Percentiles rank a stretch among this genome's conserved stretches.
phyloP scores from a whole-genome alignment of 2,329 filamentous ascomycete species.

The Rutstroemia sp. region DNA sequence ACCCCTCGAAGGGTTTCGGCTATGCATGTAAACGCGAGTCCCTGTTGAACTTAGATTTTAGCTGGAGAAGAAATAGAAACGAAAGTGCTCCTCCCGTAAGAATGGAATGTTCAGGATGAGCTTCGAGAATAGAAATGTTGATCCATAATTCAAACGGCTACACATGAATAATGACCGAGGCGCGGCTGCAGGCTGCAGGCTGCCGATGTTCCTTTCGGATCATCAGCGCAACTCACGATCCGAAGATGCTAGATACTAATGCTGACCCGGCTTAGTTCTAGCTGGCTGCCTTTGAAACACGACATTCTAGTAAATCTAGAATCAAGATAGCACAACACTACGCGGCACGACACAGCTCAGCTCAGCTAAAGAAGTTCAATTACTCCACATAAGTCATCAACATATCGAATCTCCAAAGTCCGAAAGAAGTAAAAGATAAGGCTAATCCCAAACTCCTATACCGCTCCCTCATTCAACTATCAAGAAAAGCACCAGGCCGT shows the following conservation, averaged over 20 bases:
- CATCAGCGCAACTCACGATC: neutral
- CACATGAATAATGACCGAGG: neutral
- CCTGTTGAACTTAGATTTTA: too few relatives aligned
- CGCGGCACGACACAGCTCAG: too few relatives aligned
- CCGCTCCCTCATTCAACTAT: constrained; percentile 11
- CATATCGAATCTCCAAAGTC: neutral
- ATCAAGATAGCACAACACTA: neutral
- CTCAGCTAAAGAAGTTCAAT: neutral
- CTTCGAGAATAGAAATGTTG: neutral
- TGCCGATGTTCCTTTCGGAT: neutral
- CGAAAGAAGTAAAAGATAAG: neutral
- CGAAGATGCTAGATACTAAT: neutral
- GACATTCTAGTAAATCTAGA: neutral
- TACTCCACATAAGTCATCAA: neutral
- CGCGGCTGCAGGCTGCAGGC: neutral
- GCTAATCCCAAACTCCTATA: constrained; percentile 1
- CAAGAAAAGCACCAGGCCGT: constrained; percentile 11
- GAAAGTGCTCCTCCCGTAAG: too few relatives aligned
- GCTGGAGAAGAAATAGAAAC: too few relatives aligned
- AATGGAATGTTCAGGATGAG: too few relatives aligned
- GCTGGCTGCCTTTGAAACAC: neutral
- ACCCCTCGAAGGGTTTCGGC: too few relatives aligned
- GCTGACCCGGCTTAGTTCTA: too few relatives aligned
- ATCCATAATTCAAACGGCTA: neutral
- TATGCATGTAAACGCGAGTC: too few relatives aligned